Base-by-base conservation (phyloP, 176 grass and related monocot genomes). In the Paspalum vaginatum region DNA sequence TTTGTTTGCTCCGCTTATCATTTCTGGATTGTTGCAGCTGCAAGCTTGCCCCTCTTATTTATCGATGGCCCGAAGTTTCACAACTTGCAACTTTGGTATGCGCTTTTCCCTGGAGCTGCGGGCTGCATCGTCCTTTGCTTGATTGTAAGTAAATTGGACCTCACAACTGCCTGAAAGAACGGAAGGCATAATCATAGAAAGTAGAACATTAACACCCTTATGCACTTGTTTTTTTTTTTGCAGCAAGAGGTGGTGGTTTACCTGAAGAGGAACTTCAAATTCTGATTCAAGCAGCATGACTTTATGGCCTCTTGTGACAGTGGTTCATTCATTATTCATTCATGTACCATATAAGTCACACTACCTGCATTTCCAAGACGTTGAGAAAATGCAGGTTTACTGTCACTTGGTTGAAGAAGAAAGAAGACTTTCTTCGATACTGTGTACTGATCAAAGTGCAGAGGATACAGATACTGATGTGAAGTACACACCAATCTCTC, bases 161-260 rank as follows among this genome's bases (percentile, higher is more conserved):
- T 61, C 69, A n/a, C 48, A 63, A 14, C 53, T 11, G 55, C 59
- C 78, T 48, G 27, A 44, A n/a, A 77, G 55, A 32, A 41, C 22
- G 77, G 26, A n/a, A 60, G 5, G 67, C 48, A 63, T 39, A 74
- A 3, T 65, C 26, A 81, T 44, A 77, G 4, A 76, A 51, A 75
- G 39, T 53, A 45, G n/a, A 65, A 60, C 2, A 81, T 68, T 83
- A 81, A 89, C 21, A 89, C 21, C n/a, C 47, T 40, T 69, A 4
- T n/a, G 16, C 17, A 55, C 22, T 48, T 85, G 27, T 89, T 10
- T 76, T 22, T 48, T 85, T 40, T 89, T 10, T 76, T 95, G 84
- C 92, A 98, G 96, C 96, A 98, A 98, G 88, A 95, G 78, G 62
- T 87, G 54, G 95, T 98, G 22, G 62, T 80, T 89, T 98, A 93